These are phyloP conservation scores for Tetrapyrgos nigripes DNA, from an alignment of 1,284 basidiomycete species.

Conservation along the genomic window DNA sequence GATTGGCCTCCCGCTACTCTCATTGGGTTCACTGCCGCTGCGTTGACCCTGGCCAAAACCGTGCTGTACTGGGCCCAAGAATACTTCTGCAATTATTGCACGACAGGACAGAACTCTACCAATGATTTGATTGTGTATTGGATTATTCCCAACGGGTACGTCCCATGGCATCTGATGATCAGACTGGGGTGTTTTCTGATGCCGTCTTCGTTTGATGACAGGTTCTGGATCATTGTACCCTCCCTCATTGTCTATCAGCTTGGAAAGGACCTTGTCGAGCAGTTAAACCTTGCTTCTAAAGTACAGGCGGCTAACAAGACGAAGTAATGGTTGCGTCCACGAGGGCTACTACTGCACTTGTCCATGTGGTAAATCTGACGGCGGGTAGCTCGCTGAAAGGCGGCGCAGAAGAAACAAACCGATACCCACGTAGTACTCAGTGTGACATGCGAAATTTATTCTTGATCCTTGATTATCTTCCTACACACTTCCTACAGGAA, in stretches of 20 bases:
- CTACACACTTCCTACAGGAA: too few relatives aligned
- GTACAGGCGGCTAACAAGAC: constrained; percentile 28
- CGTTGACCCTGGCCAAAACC: constrained; percentile 88
- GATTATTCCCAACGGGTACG: constrained; percentile 83
- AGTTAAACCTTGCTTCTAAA: constrained; percentile 48
- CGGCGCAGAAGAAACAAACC: too few relatives aligned
- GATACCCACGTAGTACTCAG: too few relatives aligned
- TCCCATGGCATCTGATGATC: constrained; percentile 12
- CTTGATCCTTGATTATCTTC: too few relatives aligned
- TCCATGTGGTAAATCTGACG: too few relatives aligned
- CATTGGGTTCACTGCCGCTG: constrained; percentile 73
- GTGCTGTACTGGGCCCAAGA: constrained; percentile 84
- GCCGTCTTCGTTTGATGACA: too few relatives aligned
- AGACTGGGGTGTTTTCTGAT: too few relatives aligned
- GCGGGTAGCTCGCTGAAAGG: too few relatives aligned
- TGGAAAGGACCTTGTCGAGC: constrained; percentile 58
- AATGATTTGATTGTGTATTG: constrained; percentile 65
- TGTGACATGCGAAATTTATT: too few relatives aligned
- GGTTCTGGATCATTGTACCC: constrained; percentile 79
- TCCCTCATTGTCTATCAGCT: constrained; percentile 60
- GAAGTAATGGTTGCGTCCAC: constrained; percentile 17
- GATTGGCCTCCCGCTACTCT: constrained; percentile 70
- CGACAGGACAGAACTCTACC: constrained; percentile 73
- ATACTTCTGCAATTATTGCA: constrained; percentile 74
- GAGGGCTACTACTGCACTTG: too few relatives aligned